Conservation (phyloP, 805 yeast species). For the Ogataea nitratoaversa region DNA sequence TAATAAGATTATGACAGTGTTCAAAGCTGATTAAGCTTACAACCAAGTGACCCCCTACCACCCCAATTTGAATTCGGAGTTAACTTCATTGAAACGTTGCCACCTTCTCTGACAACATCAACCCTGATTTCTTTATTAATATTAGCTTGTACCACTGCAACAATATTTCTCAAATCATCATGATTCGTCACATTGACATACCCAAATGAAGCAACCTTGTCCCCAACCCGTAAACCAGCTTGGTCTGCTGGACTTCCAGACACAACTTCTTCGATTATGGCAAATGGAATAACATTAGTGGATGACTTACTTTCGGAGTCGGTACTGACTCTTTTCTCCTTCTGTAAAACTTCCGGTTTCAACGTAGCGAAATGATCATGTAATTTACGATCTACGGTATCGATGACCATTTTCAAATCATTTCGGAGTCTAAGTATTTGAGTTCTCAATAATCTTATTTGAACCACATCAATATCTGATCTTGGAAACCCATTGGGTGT, state of each 20-base stretch:
- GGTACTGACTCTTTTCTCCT: background rate
- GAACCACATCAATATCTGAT: slow-evolving; percentile 73
- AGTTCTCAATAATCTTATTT: slow-evolving; percentile 56
- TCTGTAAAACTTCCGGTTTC: background rate
- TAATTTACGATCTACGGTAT: slow-evolving; percentile 44
- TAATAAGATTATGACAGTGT: background rate
- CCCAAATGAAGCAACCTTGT: slow-evolving; percentile 53
- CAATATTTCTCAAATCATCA: slow-evolving; percentile 41
- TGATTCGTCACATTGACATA: slow-evolving; percentile 48
- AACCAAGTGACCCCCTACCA: slow-evolving; percentile 69
- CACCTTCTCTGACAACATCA: slow-evolving; percentile 20
- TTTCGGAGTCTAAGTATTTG: slow-evolving; percentile 65
- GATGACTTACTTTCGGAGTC: background rate
- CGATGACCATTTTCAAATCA: slow-evolving; percentile 53
- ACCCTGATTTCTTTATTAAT: slow-evolving; percentile 18
- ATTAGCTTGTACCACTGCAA: slow-evolving; percentile 38
- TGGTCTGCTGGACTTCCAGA: slow-evolving; percentile 50
- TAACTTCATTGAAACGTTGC: slow-evolving; percentile 25
- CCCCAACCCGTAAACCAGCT: slow-evolving; percentile 51
- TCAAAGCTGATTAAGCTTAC: slow-evolving; percentile 47
- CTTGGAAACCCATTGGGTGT: slow-evolving; percentile 83
- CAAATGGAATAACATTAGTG: slow-evolving; percentile 45
- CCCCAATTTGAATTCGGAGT: slow-evolving; percentile 54
- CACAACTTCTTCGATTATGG: slow-evolving; percentile 46
- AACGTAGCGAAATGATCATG: slow-evolving; percentile 29